Evolutionary conservation across 371 early-diverging fungal genomes (phyloP).

Genomic region (Lichtheimia corymbifera): DNA sequence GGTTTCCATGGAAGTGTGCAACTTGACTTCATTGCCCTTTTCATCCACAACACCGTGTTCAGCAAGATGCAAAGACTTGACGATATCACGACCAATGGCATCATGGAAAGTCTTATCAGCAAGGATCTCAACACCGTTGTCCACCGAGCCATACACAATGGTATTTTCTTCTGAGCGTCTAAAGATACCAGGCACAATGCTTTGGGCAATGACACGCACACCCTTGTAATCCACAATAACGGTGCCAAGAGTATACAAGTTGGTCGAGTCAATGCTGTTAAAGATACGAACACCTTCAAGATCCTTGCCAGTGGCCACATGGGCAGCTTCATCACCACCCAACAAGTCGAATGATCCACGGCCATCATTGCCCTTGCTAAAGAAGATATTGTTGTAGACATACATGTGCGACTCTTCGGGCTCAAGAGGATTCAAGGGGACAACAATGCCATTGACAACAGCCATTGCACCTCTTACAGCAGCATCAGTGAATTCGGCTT

Average conservation of each 20-base stretch:
- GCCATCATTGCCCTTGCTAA: constrained; percentile 89
- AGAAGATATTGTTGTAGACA: constrained; percentile 94
- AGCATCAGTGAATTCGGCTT: constrained; percentile 91
- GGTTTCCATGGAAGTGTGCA: constrained; percentile 85
- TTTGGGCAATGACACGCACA: constrained; percentile 87
- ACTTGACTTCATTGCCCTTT: constrained; percentile 58
- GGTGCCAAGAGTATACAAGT: constrained; percentile 84
- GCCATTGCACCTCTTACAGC: constrained; percentile 84
- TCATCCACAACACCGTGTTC: constrained; percentile 76
- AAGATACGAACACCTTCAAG: constrained; percentile 85
- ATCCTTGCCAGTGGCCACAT: constrained; percentile 93
- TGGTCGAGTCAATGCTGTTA: constrained; percentile 74
- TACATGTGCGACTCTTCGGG: constrained; percentile 83
- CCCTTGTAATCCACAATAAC: constrained; percentile 93
- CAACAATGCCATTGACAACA: constrained; percentile 79
- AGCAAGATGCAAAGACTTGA: constrained; percentile 79
- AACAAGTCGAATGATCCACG: constrained; percentile 79
- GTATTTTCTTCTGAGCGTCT: constrained; percentile 78
- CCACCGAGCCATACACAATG: constrained; percentile 89
- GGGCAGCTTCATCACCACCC: constrained; percentile 92
- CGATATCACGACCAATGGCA: constrained; percentile 63
- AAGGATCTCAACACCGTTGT: constrained; percentile 72
- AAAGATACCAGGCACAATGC: constrained; percentile 89
- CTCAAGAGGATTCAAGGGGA: constrained; percentile 83
- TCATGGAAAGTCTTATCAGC: constrained; percentile 79